phyloP scores from a whole-genome alignment of 2,329 filamentous ascomycete genomes.

The Sclerotiophoma versabilis region DNA sequence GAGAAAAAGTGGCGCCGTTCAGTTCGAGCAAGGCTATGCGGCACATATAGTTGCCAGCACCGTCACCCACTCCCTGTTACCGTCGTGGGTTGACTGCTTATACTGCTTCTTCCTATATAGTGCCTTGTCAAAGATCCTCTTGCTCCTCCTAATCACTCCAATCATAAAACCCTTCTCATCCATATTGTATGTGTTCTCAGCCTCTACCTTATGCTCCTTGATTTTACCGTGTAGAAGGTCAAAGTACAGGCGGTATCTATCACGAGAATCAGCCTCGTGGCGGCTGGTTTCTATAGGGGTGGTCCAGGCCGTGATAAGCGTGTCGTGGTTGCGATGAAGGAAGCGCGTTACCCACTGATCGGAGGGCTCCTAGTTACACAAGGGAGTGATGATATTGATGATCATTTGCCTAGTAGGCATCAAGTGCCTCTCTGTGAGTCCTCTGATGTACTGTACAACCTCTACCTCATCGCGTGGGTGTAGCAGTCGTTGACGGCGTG shows the following conservation, averaged over 20 bases:
- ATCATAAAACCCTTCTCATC: constrained; percentile 8
- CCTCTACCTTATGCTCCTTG: neutral
- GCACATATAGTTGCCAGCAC: too few species aligned
- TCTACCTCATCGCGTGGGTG: too few species aligned
- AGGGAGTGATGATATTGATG: neutral
- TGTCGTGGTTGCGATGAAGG: too few species aligned
- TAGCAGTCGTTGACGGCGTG: constrained; percentile 52
- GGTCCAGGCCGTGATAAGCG: too few species aligned
- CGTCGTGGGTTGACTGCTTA: constrained; percentile 8
- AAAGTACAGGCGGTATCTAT: neutral
- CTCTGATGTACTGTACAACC: too few species aligned
- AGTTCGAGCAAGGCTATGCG: too few species aligned
- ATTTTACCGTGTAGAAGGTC: neutral
- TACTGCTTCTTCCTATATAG: neutral
- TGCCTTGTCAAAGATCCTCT: neutral
- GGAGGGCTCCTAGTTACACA: neutral
- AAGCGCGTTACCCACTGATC: too few species aligned
- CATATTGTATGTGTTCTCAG: neutral
- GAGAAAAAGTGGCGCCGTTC: too few species aligned
- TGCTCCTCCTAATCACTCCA: neutral
- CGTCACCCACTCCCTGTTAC: constrained; percentile 12
- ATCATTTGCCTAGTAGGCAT: too few species aligned
- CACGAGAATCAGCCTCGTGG: neutral
- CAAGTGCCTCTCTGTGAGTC: too few species aligned
- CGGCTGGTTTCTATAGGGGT: too few species aligned